Conservation (phyloP, 192 early-diverging fungal genomes). For the Gryganskiella cystojenkinii region DNA sequence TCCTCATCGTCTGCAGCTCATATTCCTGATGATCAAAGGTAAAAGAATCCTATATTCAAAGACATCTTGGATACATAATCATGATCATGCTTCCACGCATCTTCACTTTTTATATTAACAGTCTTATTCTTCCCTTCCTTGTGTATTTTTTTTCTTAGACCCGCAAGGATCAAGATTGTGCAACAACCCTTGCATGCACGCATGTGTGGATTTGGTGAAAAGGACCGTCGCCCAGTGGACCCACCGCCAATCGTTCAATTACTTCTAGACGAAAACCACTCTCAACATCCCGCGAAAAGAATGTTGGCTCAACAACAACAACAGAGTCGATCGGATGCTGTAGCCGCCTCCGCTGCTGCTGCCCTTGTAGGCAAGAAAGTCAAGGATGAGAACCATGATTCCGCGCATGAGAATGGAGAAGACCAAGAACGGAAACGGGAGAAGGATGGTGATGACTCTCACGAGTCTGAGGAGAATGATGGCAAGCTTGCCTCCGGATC, state of each 20-base stretch:
- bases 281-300: constrained; percentile 41
- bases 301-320: not conserved
- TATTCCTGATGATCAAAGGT: constrained; percentile 3
- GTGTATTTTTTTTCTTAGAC: constrained; percentile 60
- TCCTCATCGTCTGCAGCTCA: not conserved
- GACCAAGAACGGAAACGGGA: not conserved
- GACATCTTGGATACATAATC: not conserved
- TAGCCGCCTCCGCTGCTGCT: no score
- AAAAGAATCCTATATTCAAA: not conserved
- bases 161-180: constrained; percentile 70
- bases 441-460: not conserved
- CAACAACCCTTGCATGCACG: constrained; percentile 81
- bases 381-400: constrained; percentile 5
- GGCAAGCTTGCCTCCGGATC: not conserved
- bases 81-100: not conserved
- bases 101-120: not conserved
- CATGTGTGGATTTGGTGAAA: constrained; percentile 87
- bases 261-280: constrained; percentile 67
- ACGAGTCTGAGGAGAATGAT: not conserved
- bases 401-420: constrained; percentile 8
- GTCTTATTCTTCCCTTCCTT: not conserved
- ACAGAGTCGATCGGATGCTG: not conserved
- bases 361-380: no score
- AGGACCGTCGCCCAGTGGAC: constrained; percentile 81
- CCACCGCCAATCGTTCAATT: constrained; percentile 82